Conservation (phyloP, 306 rosid species). For the Sicyos baderoa region DNA sequence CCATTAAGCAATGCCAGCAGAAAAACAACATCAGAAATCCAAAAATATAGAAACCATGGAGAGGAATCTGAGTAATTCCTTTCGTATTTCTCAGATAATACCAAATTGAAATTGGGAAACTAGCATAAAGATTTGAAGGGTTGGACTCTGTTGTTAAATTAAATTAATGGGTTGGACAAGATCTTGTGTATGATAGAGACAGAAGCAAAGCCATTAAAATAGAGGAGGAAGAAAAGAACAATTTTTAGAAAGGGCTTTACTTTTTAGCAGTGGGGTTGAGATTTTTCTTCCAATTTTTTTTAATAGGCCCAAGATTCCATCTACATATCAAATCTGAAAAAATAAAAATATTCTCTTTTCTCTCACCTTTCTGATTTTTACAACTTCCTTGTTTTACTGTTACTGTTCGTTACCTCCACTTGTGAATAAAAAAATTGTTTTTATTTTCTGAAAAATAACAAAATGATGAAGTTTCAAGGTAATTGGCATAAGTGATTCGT, state of each 20-base stretch:
- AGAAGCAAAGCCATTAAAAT: conserved; percentile 26
- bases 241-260: not conserved
- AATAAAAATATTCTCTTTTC: conserved; percentile 20
- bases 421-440: too few relatives aligned
- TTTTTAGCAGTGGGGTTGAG: not conserved
- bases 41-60: conserved; percentile 36
- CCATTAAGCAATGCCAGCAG: conserved; percentile 56
- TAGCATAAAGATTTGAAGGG: conserved; percentile 31
- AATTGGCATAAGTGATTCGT: not conserved
- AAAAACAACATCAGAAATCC: conserved; percentile 35
- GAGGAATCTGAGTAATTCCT: conserved; percentile 41
- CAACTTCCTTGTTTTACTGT: not conserved
- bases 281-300: not conserved
- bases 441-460: not conserved
- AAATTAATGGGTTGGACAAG: conserved; percentile 10
- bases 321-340: conserved; percentile 12
- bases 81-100: conserved; percentile 42
- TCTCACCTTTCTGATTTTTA: not conserved
- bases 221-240: conserved; percentile 25
- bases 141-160: conserved; percentile 13
- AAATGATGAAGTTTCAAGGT: not conserved
- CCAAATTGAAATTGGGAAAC: conserved; percentile 50
- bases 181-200: conserved; percentile 21
- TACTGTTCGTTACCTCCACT: not conserved
- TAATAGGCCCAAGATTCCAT: conserved; percentile 8